phyloP scores from a whole-genome alignment of 2,329 filamentous ascomycete genomes.

The Sporothrix inflata region DNA sequence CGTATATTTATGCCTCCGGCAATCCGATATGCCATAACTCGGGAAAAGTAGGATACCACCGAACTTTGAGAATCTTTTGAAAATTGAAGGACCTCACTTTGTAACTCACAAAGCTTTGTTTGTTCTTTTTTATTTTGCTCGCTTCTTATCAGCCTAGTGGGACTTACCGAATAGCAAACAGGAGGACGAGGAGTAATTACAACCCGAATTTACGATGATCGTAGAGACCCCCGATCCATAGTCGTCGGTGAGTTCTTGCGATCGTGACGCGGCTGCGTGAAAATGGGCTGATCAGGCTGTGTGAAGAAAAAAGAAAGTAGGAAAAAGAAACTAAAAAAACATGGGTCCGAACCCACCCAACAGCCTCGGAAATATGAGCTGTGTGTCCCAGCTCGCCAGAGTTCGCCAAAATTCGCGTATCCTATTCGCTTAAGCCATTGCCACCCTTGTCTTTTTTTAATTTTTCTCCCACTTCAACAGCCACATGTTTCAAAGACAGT shows the following conservation, averaged over 20 bases:
- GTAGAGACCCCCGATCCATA: not conserved
- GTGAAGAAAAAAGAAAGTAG: not conserved
- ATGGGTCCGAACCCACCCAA: too few relatives aligned
- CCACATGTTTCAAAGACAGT: constrained; percentile 3
- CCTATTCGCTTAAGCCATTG: not conserved
- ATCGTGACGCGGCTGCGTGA: not conserved
- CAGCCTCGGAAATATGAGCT: not conserved
- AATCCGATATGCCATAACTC: not conserved
- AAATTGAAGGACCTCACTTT: not conserved
- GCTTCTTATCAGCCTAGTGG: too few relatives aligned
- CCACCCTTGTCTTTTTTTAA: not conserved
- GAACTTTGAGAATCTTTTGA: not conserved
- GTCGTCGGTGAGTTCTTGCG: not conserved
- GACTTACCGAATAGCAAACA: too few relatives aligned
- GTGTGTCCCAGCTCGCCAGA: not conserved
- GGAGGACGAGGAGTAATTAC: too few relatives aligned
- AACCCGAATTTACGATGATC: not conserved
- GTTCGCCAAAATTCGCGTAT: not conserved
- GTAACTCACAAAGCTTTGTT: not conserved
- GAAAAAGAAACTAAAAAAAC: not conserved
- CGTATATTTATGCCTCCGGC: constrained; percentile 5
- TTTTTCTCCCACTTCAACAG: not conserved
- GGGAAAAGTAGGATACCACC: not conserved
- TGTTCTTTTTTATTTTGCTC: too few relatives aligned
- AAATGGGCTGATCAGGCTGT: not conserved